Percentiles rank a stretch among this genome's conserved stretches.
Conservation (phyloP, 805 yeast species). For the Yarrowia divulgata region DNA sequence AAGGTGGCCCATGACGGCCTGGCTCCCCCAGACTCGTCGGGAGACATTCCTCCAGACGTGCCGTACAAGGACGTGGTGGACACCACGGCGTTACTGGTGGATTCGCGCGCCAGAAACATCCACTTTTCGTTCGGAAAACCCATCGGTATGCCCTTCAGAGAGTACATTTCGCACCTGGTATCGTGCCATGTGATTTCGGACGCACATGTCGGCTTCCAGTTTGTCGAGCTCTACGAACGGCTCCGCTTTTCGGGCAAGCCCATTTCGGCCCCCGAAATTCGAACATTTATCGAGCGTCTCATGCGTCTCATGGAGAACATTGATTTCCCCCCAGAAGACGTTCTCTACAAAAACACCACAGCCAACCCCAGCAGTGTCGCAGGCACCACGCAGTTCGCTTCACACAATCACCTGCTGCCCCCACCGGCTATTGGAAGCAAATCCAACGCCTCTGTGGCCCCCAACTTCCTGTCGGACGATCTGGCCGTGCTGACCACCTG, state of each 20-base stretch:
- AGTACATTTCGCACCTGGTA: constrained; percentile 59
- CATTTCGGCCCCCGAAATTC: constrained; percentile 65
- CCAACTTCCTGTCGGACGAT: constrained; percentile 26
- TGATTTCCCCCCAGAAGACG: constrained; percentile 34
- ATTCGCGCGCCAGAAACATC: constrained; percentile 47
- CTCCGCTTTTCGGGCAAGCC: constrained; percentile 70
- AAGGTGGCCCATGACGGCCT: constrained; percentile 46
- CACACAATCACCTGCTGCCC: constrained; percentile 14
- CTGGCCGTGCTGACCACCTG: constrained; percentile 23
- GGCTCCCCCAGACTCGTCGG: constrained; percentile 33
- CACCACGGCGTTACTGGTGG: constrained; percentile 48
- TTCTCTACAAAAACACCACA: constrained; percentile 22
- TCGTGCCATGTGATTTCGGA: constrained; percentile 45
- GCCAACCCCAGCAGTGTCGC: constrained; percentile 28
- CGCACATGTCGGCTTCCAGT: constrained; percentile 46
- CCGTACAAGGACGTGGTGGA: constrained; percentile 46
- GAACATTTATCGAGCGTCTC: constrained; percentile 61
- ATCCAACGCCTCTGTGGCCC: constrained; percentile 25
- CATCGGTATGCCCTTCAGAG: constrained; percentile 49
- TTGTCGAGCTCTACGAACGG: constrained; percentile 66
- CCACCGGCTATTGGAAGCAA: constrained; percentile 23
- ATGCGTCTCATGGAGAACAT: constrained; percentile 29
- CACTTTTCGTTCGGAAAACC: constrained; percentile 55
- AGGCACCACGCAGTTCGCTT: constrained; percentile 16
- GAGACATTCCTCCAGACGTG: constrained; percentile 44